Conservation (phyloP, 352 stramenopile species). For the Phytopythium montanum region DNA sequence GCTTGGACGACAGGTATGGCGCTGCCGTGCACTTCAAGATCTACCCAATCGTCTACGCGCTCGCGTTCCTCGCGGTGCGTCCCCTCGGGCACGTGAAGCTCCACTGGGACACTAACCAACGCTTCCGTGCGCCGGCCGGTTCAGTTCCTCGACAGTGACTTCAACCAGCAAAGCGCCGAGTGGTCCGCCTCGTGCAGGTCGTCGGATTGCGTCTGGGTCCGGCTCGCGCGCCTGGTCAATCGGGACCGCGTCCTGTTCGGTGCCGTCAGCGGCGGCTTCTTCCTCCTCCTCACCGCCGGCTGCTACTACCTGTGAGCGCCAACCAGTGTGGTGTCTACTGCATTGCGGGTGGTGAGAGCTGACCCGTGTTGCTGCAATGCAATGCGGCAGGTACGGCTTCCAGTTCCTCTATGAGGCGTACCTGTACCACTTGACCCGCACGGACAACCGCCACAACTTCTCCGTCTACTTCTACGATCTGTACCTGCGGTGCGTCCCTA, state of each 20-base stretch:
- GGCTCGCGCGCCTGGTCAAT: slow-evolving; percentile 50
- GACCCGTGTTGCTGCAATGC: neutral
- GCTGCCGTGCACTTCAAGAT: slow-evolving; percentile 98
- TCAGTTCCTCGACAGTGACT: slow-evolving; percentile 75
- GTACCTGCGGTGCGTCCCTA: slow-evolving; percentile 85
- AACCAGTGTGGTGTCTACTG: neutral
- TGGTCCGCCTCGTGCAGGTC: slow-evolving; percentile 43
- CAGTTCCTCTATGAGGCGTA: slow-evolving; percentile 95
- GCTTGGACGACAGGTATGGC: slow-evolving; percentile 70
- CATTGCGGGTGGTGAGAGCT: neutral
- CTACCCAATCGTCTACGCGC: slow-evolving; percentile 98
- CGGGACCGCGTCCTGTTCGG: slow-evolving; percentile 88
- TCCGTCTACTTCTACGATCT: slow-evolving; percentile 99
- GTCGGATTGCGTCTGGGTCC: slow-evolving; percentile 50
- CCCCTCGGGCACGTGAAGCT: neutral
- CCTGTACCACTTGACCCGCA: slow-evolving; percentile 97
- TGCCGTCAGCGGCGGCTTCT: slow-evolving; percentile 80
- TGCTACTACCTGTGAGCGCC: slow-evolving; percentile 84
- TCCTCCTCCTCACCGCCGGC: slow-evolving; percentile 75
- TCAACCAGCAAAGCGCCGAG: slow-evolving; percentile 40
- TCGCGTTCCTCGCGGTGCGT: slow-evolving; percentile 83
- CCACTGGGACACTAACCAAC: neutral
- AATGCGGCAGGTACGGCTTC: slow-evolving; percentile 76
- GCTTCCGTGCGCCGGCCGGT: too few species aligned
- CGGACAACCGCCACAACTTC: slow-evolving; percentile 99